Evolutionary conservation across 2,329 filamentous ascomycete species (phyloP), one percentile per base, ranked within the genome.

Genomic region (Seiridium cupressi): DNA sequence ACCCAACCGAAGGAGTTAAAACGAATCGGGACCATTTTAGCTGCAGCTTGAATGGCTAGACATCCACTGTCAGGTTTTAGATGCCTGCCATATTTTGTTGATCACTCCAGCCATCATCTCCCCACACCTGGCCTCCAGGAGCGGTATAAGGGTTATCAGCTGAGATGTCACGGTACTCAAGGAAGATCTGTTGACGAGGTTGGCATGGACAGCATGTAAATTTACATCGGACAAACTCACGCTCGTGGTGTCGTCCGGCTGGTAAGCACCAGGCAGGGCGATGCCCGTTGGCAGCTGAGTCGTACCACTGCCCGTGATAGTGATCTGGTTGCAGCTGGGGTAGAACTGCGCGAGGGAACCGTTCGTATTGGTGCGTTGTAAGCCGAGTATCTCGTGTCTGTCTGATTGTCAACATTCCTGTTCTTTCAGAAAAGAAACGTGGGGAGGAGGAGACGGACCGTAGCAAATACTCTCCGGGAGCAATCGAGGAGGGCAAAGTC

Each of bases 91-190:
- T 58, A 18, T 58, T 58, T 38, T 58, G 55, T 34, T 36, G 26
- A 11, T 51, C 55, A 0, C 44, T 46, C 64, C 64, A 66, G 6
- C 64, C 64, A 44, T 64, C 51, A 26, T 63, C 60, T 7, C 62
- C 60, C 63, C 62, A 65, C 35, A 68, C 62, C 1, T 57, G 64
- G 8, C 64, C 64, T 13, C 66, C 66, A 46, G 68, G 68, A n/a
- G 66, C 66, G 8, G 66, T 68, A 35, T 68, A 67, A 7, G 63
- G 61, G 5, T 66, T 69, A 4, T 48, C 44, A 36, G 55, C 31
- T 8, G 55, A 58, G 6, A 69, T 65, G 48, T 69, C 68, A 9
- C 68, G 63, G 44, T 69, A 70, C 18, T 70, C 64, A 1, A 68
- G 59, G 51, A 69, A 63, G 47, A 70, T 69, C 66, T 69, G 64